Base-by-base conservation (phyloP, 352 stramenopile genomes). In the Elongisporangium prolatum region DNA sequence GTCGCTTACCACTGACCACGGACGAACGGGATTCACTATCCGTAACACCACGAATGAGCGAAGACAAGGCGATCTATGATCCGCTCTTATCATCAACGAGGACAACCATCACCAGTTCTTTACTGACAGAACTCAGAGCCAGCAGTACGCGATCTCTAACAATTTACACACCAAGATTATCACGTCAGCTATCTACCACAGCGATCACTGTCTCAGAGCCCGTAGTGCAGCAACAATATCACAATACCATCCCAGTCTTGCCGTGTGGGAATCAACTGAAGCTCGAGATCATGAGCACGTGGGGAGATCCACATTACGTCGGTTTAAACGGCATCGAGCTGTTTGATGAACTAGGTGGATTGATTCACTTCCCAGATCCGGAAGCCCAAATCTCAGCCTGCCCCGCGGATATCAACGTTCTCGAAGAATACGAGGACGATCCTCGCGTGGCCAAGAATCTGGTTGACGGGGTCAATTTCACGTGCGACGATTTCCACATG, bases 401-500 rank as follows among this genome's bases (percentile, higher is more conserved):
- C 18, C 89, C 89, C 2, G 65, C 83, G 13, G 91, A 87, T 40
- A 93, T 97, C 22, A 97, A 97, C 49, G 79, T 90, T 4, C 69
- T 97, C 4, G 80, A 94, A n/a, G 88, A 96, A 47, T 97, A 96
- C 59, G 68, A 72, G 4, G 65, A 90, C 20, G 86, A 96, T 57
- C 83, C 80, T 4, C 82, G 83, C 16, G 75, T 93, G 2, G 65
- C 82, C 0, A 71, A 65, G 58, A 94, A 91, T 50, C 56, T 93
- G 4, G 75, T 97, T 1, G 91, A 97, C 56, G 88, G 89, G 3
- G 69, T 91, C 0, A 96, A 96, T 49, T 82, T 84, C 48, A 97
- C 90, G 2, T 95, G 81, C 57, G 89, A 97, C 56, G 90, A 97
- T 56, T 83, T 94, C 13, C 89, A 97, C 70, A 87, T 93, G 75